Evolutionary conservation across 208 protist genomes (phyloP).

Genomic region (Strigomonas culicis): DNA sequence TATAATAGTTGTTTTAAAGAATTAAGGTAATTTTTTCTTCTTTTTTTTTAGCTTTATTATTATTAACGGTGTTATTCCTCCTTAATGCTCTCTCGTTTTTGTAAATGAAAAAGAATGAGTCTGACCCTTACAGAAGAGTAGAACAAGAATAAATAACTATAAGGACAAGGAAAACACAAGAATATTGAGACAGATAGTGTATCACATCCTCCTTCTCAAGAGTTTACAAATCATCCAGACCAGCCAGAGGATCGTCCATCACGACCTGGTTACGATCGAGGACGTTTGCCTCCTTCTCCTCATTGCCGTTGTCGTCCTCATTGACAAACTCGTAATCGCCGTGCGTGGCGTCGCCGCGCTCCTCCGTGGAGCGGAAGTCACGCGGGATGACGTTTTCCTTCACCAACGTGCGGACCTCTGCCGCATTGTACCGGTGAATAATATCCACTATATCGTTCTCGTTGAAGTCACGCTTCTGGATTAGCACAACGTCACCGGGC

Average conservation of each 20-base stretch:
- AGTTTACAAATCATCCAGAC: slow-evolving; percentile 65
- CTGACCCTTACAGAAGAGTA: background rate
- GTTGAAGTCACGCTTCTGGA: slow-evolving; percentile 78
- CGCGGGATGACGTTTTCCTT: slow-evolving; percentile 80
- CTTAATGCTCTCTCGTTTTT: background rate
- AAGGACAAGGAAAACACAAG: slow-evolving; percentile 6
- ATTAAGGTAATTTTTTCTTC: background rate
- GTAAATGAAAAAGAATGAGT: background rate
- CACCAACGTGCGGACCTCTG: slow-evolving; percentile 70
- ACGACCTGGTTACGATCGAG: slow-evolving; percentile 70
- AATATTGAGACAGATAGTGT: background rate
- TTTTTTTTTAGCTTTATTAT: background rate
- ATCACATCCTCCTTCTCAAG: background rate
- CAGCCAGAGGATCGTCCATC: slow-evolving; percentile 66
- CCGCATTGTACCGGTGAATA: slow-evolving; percentile 72
- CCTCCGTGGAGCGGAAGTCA: slow-evolving; percentile 75
- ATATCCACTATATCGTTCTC: slow-evolving; percentile 78
- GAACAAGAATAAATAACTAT: background rate
- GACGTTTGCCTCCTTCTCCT: slow-evolving; percentile 44
- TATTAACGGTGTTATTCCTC: background rate
- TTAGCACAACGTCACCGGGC: slow-evolving; percentile 75
- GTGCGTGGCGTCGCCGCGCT: slow-evolving; percentile 49
- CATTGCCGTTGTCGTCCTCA: slow-evolving; percentile 53
- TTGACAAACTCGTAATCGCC: slow-evolving; percentile 79
- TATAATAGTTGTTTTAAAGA: background rate